Conservation (phyloP, 768 basidiomycete species). For the Cystofilobasidium ferigula region DNA sequence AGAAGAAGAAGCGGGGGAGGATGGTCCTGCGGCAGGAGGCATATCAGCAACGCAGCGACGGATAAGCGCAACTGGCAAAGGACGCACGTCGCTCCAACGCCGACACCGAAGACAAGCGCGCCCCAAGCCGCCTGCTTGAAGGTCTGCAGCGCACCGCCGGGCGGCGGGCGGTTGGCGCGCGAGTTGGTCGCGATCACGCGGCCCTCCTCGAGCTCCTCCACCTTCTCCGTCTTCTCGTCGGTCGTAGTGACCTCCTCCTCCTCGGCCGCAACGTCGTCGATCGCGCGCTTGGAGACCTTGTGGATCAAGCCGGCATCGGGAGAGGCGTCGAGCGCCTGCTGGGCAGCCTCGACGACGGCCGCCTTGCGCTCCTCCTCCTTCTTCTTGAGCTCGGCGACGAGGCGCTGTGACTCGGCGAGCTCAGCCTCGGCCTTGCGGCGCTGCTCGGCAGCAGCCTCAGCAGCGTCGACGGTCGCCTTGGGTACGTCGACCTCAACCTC, state of each 20-base stretch:
- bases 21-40: constrained; percentile 2
- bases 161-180: constrained; percentile 42
- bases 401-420: constrained; percentile 3
- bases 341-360: not conserved
- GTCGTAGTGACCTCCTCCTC: constrained; percentile 44
- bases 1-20: constrained; percentile 20
- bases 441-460: constrained; percentile 16
- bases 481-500: constrained; percentile 47
- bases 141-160: constrained; percentile 48
- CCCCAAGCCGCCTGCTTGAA: constrained; percentile 75
- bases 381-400: constrained; percentile 19
- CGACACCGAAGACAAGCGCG: constrained; percentile 68
- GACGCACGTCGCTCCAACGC: constrained; percentile 67
- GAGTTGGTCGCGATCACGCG: constrained; percentile 55
- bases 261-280: constrained; percentile 43
- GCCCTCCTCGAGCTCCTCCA: constrained; percentile 44
- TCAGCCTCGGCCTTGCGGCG: constrained; percentile 27
- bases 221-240: constrained; percentile 59
- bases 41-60: not conserved
- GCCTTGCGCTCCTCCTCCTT: not conserved
- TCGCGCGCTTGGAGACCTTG: not conserved
- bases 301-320: not conserved
- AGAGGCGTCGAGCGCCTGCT: not conserved
- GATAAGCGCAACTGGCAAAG: not conserved
- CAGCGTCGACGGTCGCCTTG: constrained; percentile 29